phyloP scores from a whole-genome alignment of 768 basidiomycete species.

The Agrocybe pediades region DNA sequence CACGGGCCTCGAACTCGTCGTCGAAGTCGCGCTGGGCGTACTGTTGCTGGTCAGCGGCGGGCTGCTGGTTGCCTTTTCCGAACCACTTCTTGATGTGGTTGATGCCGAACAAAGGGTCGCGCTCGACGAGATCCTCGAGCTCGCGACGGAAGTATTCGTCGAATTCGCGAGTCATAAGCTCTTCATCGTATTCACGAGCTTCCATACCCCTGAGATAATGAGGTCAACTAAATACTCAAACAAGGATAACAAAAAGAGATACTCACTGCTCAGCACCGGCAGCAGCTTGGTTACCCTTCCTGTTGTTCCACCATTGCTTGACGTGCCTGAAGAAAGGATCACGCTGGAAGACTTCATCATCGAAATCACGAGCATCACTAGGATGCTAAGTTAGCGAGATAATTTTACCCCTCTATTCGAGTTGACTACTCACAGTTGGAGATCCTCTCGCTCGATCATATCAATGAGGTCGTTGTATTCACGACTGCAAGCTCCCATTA shows the following conservation, averaged over 20 bases:
- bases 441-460: slow-evolving; percentile 7
- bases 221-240: not conserved
- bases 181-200: slow-evolving; percentile 3
- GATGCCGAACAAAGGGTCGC: slow-evolving; percentile 11
- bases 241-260: not conserved
- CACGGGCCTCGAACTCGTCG: slow-evolving; percentile 13
- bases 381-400: not conserved
- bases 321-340: not conserved
- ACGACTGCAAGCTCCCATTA: slow-evolving; percentile 5
- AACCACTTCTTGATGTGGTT: slow-evolving; percentile 4
- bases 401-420: not conserved
- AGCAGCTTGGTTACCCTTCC: not conserved
- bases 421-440: slow-evolving; percentile 4
- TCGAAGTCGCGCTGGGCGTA: slow-evolving; percentile 2
- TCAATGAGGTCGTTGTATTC: slow-evolving; percentile 10
- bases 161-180: slow-evolving; percentile 11
- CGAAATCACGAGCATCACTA: slow-evolving; percentile 10
- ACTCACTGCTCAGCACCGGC: not conserved
- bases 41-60: not conserved
- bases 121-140: slow-evolving; percentile 5
- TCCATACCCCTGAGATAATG: not conserved
- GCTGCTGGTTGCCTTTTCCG: not conserved
- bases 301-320: not conserved
- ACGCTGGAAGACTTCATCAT: slow-evolving; percentile 1
- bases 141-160: slow-evolving; percentile 8